Evolutionary conservation across 768 basidiomycete genomes (phyloP).

Genomic region (Xerocomellus dryophilus): DNA sequence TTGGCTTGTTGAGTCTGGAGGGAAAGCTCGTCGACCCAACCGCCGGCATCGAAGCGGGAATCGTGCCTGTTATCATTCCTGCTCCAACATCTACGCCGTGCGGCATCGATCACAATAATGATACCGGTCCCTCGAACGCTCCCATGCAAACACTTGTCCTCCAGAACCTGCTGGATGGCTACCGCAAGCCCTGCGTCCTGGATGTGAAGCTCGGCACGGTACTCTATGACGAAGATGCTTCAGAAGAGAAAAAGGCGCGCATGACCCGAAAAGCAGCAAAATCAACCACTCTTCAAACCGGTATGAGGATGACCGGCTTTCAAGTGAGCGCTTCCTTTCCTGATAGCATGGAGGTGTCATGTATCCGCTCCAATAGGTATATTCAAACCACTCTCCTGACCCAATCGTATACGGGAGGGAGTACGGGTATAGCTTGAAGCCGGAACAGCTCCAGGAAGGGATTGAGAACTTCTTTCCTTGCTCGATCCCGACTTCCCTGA

Average conservation of each 20-base stretch:
- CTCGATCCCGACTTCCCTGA: constrained; percentile 16
- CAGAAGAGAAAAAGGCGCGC: constrained; percentile 69
- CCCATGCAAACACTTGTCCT: constrained; percentile 70
- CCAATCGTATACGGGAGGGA: constrained; percentile 64
- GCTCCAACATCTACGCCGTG: constrained; percentile 25
- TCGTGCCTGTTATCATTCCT: constrained; percentile 23
- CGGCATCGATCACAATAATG: neutral
- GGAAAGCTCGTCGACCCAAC: constrained; percentile 32
- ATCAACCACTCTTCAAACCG: constrained; percentile 74
- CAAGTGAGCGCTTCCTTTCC: constrained; percentile 56
- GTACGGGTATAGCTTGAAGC: constrained; percentile 76
- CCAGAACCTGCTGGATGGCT: constrained; percentile 75
- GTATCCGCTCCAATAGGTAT: constrained; percentile 49
- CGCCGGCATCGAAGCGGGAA: constrained; percentile 7
- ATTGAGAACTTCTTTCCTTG: constrained; percentile 78
- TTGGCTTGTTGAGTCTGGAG: constrained; percentile 76
- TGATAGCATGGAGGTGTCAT: neutral
- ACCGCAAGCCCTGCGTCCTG: constrained; percentile 79
- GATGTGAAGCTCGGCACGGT: constrained; percentile 93
- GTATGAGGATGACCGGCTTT: constrained; percentile 84
- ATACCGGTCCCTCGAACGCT: neutral
- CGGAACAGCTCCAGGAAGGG: constrained; percentile 69
- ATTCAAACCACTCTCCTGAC: constrained; percentile 54
- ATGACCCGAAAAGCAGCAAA: constrained; percentile 69
- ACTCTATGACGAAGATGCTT: constrained; percentile 69